Evolutionary conservation across 2,329 filamentous ascomycete genomes (phyloP).

Genomic region (Beauveria brongniartii): DNA sequence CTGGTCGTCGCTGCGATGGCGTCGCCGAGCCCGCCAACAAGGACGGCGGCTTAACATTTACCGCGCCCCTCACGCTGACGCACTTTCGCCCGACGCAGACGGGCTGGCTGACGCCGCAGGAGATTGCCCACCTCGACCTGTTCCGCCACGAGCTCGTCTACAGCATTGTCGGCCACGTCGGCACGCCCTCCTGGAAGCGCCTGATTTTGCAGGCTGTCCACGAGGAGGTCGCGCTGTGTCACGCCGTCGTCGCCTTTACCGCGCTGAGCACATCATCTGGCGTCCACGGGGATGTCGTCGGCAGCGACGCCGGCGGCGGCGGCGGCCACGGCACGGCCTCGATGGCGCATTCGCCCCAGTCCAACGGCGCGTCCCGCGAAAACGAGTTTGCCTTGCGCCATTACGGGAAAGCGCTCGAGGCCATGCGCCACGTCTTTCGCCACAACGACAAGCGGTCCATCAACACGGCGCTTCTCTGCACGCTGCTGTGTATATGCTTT

Average conservation of each 20-base stretch:
- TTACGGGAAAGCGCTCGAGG: slow-evolving; percentile 10
- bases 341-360: not conserved
- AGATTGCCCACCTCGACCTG: slow-evolving; percentile 9
- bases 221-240: slow-evolving; percentile 11
- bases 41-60: slow-evolving; percentile 16
- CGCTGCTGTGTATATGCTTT: slow-evolving; percentile 15
- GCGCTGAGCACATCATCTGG: slow-evolving; percentile 5
- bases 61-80: slow-evolving; percentile 13
- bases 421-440: slow-evolving; percentile 10
- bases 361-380: not conserved
- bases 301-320: not conserved
- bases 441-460: slow-evolving; percentile 7
- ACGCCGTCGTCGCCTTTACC: slow-evolving; percentile 13
- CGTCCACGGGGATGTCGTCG: not conserved
- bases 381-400: slow-evolving; percentile 11
- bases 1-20: slow-evolving; percentile 14
- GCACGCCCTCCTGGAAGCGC: slow-evolving; percentile 10
- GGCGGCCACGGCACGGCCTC: not conserved
- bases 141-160: slow-evolving; percentile 14
- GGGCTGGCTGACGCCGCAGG: slow-evolving; percentile 9
- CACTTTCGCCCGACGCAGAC: slow-evolving; percentile 13
- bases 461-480: slow-evolving; percentile 13
- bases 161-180: slow-evolving; percentile 13
- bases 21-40: slow-evolving; percentile 10
- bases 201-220: slow-evolving; percentile 13